phyloP scores from a whole-genome alignment of 148 eudicot species.

The Dianthus caryophyllus region DNA sequence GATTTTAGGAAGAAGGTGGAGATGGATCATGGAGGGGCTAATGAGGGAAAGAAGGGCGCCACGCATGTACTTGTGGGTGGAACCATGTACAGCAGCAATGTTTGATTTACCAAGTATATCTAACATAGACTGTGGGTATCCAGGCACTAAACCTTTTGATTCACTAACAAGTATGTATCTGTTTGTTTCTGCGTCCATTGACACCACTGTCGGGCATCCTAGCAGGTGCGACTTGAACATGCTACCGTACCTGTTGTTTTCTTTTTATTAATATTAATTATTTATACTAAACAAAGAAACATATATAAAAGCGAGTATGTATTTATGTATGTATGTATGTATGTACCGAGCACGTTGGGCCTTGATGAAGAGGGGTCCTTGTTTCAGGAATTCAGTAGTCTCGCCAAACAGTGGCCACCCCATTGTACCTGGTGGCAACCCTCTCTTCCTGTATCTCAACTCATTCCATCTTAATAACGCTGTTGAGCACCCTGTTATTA shows the following conservation, averaged over 20 bases:
- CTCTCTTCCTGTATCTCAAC: conserved; percentile 63
- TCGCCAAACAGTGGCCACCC: conserved; percentile 99
- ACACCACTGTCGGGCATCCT: conserved; percentile 94
- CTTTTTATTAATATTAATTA: too few relatives aligned
- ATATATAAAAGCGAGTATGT: too few relatives aligned
- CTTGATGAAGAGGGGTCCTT: conserved; percentile 82
- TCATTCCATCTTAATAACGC: conserved; percentile 85
- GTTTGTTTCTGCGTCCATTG: conserved; percentile 88
- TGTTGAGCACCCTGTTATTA: conserved; percentile 36
- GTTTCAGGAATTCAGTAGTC: conserved; percentile 91
- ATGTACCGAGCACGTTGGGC: conserved; percentile 94
- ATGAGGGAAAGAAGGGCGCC: conserved; percentile 80
- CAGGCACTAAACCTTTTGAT: conserved; percentile 86
- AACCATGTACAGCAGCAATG: conserved; percentile 96
- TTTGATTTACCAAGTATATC: conserved; percentile 90
- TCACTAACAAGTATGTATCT: conserved; percentile 81
- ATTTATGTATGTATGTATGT: too few relatives aligned
- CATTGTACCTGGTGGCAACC: conserved; percentile 95
- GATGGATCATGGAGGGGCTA: conserved; percentile 69
- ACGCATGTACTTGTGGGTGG: conserved; percentile 93
- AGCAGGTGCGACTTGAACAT: conserved; percentile 89
- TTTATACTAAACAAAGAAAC: too few relatives aligned
- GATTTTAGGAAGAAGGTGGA: conserved; percentile 70
- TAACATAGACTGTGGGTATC: conserved; percentile 93
- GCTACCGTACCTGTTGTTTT: conserved; percentile 58